Evolutionary conservation across 176 grass and related monocot genomes (phyloP).

Genomic region (Oryza glumipatula): DNA sequence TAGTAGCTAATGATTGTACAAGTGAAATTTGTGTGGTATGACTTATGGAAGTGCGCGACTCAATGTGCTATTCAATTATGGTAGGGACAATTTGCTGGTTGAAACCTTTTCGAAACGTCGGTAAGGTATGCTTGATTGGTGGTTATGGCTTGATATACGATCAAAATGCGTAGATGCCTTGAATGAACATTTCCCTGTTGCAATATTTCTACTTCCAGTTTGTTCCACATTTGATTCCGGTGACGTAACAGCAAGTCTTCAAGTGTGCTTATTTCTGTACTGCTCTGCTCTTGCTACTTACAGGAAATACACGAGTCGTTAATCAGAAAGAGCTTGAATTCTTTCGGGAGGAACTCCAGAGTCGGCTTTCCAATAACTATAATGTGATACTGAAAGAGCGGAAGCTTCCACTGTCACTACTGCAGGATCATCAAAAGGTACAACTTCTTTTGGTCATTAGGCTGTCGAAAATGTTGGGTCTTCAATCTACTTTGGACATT

Average conservation of each 20-base stretch:
- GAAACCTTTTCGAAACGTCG: not conserved
- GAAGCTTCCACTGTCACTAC: conserved; percentile 74
- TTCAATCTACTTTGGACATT: not conserved
- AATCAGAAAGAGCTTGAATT: conserved; percentile 80
- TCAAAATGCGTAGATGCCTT: not conserved
- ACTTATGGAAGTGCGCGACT: not conserved
- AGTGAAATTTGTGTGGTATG: not conserved
- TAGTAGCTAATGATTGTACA: not conserved
- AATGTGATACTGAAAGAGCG: conserved; percentile 80
- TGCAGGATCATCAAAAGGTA: conserved; percentile 89
- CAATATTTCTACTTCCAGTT: not conserved
- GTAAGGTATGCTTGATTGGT: not conserved
- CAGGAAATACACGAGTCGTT: conserved; percentile 90
- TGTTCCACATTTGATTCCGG: not conserved
- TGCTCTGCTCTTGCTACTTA: conserved; percentile 24
- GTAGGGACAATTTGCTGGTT: not conserved
- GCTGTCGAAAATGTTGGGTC: not conserved
- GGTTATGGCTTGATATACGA: not conserved
- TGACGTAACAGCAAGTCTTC: not conserved
- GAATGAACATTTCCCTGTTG: not conserved
- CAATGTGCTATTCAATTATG: not conserved
- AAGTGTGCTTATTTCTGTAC: not conserved
- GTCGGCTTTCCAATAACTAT: conserved; percentile 71
- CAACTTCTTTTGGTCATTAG: not conserved
- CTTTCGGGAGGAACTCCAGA: conserved; percentile 73